phyloP scores from a whole-genome alignment of 2,329 filamentous ascomycete genomes.

The Cordyceps javanica region DNA sequence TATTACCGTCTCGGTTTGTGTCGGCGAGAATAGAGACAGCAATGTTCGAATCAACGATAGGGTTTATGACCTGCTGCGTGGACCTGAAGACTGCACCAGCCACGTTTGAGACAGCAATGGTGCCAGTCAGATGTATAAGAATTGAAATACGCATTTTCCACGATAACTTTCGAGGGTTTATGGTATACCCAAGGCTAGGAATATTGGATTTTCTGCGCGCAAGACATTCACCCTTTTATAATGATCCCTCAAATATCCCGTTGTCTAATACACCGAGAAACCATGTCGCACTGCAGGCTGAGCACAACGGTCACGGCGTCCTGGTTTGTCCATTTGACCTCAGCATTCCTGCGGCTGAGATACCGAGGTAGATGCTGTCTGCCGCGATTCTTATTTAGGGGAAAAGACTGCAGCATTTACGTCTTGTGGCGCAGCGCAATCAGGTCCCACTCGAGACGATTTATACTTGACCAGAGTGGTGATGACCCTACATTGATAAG shows the following conservation, averaged over 20 bases:
- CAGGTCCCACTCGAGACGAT: not conserved
- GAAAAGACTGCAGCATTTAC: not conserved
- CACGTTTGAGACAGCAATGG: not conserved
- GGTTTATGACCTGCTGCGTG: not conserved
- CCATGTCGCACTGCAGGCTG: too few relatives aligned
- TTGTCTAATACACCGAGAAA: too few relatives aligned
- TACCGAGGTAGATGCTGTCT: not conserved
- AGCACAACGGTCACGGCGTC: too few relatives aligned
- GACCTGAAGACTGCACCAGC: not conserved
- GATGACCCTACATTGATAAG: too few relatives aligned
- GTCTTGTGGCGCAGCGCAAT: not conserved
- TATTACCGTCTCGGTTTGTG: not conserved
- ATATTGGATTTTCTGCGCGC: not conserved
- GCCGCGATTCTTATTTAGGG: not conserved
- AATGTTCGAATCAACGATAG: not conserved
- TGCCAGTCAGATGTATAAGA: not conserved
- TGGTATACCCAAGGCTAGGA: not conserved
- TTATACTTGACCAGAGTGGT: too few relatives aligned
- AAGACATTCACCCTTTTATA: not conserved
- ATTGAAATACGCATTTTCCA: not conserved
- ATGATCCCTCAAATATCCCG: not conserved
- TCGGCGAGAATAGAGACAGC: not conserved
- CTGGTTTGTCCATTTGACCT: not conserved
- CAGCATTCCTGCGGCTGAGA: not conserved
- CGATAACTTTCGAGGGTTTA: not conserved